Evolutionary conservation across 1,139 yeast genomes (phyloP), one percentile per base, ranked within the genome.

Genomic region (Suhomyces ambrosiae): DNA sequence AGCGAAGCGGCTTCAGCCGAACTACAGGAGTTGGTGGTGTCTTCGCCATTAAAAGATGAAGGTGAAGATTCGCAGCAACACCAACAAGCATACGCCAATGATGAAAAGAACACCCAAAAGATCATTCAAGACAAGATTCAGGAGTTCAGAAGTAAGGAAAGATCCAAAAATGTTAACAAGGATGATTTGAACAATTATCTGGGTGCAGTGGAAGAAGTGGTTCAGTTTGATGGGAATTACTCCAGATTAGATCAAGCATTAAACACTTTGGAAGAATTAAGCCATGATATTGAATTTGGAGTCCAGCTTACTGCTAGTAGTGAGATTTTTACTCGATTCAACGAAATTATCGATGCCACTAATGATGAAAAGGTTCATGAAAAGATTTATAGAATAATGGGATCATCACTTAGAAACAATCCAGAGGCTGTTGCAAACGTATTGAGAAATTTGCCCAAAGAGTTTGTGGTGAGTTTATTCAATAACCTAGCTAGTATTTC

Each of bases 221-320:
- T 49, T 7, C 32, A 28, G 7, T 52, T 37, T 35, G 28, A 35
- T 7, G 46, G 41, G 6, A 49, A 49, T 16, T 46, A 41, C 7
- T 40, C 37, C 9, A 41, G 54, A 21, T 49, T 66, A 31, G 28
- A 47, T 9, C 30, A 37, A 3, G 65, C 76, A 0, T 61, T 83
- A 28, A 78, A 76, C 16, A 60, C 65, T 0, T 56, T 85, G 41
- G 71, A 70, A 7, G 90, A 85, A 7, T 61, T 76, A 46, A 73
- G 84, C 29, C 87, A 84, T 49, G 90, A 83, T 47, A 56, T 75
- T 17, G 86, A 84, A 39, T 74, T 72, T 48, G 92, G 92, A 1
- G 65, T 63, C 3, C 63, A 63, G 34, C 49, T 71, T 37, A 60
- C 73, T 1, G 37, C 49, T 9, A 54, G 58, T 27, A 39, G 45